Base-by-base conservation (phyloP, 2,329 filamentous ascomycete species). In the Dothideomycetidae sp. region DNA sequence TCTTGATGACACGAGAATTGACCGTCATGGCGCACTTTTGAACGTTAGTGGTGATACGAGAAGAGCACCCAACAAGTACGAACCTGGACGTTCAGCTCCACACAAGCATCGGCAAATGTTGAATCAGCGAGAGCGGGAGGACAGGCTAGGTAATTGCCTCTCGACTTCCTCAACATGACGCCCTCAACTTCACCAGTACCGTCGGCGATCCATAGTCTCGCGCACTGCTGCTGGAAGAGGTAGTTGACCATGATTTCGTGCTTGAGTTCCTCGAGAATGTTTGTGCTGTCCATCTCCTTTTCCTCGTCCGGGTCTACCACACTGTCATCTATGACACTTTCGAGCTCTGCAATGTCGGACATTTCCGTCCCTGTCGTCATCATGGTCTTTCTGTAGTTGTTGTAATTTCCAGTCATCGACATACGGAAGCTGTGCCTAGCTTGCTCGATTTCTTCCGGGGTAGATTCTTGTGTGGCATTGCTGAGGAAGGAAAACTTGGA, bases 161-260 rank as follows among this genome's bases (percentile, higher is more conserved):
- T 70, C 12, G 66, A 54, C 51, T 81, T 83, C 45, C 79, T 70
- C 33, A 86, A 60, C 13, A 86, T 58, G 17, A 84, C 78, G 46
- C 81, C 81, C 54, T 85, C 80, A 4, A 74, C 57, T 46, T 78
- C 71, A 10, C 76, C 77, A 33, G 68, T 75, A 23, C 70, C 72
- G 48, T 82, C 76, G 19, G 72, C 73, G 13, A 84, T 74, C 81
- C 81, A 85, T 21, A 83, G 66, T 43, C 74, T 71, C 10, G 72
- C 70, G 51, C 78, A 83, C 58, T 84, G 79, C 53, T 85, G 78
- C 55, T 85, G 80, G 57, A 83, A 83, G 16, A 86, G 64, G 54
- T 82, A 83, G 58, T 81, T 84, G 42, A 81, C 78, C 79, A 85
- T 85, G 43, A 85, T 77, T 56, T 85, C 80, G 51, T 83, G 76